These are phyloP conservation scores for Wickerhamomyces queroliae DNA, from an alignment of 805 yeast genomes.

Conservation along the genomic window DNA sequence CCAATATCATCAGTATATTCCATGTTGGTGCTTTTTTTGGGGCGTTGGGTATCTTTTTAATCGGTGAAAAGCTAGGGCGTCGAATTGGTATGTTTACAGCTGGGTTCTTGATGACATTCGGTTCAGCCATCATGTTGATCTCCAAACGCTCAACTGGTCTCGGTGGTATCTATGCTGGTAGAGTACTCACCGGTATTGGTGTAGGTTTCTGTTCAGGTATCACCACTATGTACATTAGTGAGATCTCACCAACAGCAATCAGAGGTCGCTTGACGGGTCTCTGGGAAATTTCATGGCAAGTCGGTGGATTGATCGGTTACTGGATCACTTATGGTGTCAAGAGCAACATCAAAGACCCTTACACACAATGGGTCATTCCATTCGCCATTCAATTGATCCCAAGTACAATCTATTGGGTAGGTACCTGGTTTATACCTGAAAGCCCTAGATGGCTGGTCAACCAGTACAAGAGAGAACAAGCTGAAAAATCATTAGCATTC, in stretches of 20 bases:
- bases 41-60: constrained; percentile 12
- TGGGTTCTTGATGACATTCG: constrained; percentile 23
- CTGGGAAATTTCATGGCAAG: constrained; percentile 45
- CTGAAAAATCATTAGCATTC: constrained; percentile 29
- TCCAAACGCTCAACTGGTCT: constrained; percentile 28
- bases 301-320: constrained; percentile 41
- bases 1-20: constrained; percentile 17
- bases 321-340: constrained; percentile 45
- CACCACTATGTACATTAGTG: constrained; percentile 43
- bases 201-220: constrained; percentile 46
- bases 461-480: constrained; percentile 30
- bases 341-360: constrained; percentile 22
- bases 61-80: constrained; percentile 14
- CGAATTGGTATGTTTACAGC: constrained; percentile 11
- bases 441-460: constrained; percentile 40
- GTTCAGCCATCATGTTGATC: constrained; percentile 36
- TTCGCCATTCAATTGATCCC: constrained; percentile 41
- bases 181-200: constrained; percentile 41
- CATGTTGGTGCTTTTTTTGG: constrained; percentile 21
- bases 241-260: constrained; percentile 37
- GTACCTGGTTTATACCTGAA: constrained; percentile 35
- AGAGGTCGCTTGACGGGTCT: constrained; percentile 40
- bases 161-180: constrained; percentile 45
- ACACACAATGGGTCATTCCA: constrained; percentile 42
- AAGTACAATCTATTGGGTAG: constrained; percentile 33